Evolutionary conservation across 2,329 filamentous ascomycete genomes (phyloP), one percentile per base, ranked within the genome.

Genomic region (Alternaria arborescens): DNA sequence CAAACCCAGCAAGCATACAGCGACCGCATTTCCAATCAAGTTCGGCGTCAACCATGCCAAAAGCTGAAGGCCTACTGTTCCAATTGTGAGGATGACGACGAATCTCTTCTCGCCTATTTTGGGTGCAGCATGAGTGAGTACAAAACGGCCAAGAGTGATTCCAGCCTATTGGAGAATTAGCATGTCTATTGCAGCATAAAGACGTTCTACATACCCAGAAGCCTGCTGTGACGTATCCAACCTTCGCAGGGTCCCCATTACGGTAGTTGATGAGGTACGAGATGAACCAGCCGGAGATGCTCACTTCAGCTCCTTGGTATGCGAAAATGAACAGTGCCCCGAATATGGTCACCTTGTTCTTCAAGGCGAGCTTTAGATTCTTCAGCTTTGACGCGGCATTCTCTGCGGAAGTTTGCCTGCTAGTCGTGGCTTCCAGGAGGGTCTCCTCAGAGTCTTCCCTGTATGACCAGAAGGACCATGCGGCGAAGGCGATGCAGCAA

Each of bases 271-370:
- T 93, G 40, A 96, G 82, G 80, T 94, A 96, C 3, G 90, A 93
- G 63, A 94, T 93, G 50, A 94, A 89, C 93, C 92, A 96, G 54
- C 92, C 92, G 0, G 90, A 92, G 65, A 94, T 91, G 14, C 89
- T 89, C 16, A 96, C 92, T 78, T 96, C 92, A 36, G 91, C 90
- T 34, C 92, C 92, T 78, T 95, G 91, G 77, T 97, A 96, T 26
- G 89, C 87, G 76, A 96, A 95, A 76, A 95, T 91, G 81, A 95
- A 95, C 10, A 92, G 77, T 0, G 92, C 89, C 3, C 91, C 91
- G 0, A 95, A 83, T 1, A 95, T 78, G 0, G 93, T 91, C 5
- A 88, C 84, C 32, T 78, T 80, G 66, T 83, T 84, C 58, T 80
- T 80, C 32, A 88, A 68, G 2, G 85, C 83, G 52, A 80, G 75